Evolutionary conservation across 2,329 filamentous ascomycete species (phyloP).

Genomic region (Cladosporium sp.): DNA sequence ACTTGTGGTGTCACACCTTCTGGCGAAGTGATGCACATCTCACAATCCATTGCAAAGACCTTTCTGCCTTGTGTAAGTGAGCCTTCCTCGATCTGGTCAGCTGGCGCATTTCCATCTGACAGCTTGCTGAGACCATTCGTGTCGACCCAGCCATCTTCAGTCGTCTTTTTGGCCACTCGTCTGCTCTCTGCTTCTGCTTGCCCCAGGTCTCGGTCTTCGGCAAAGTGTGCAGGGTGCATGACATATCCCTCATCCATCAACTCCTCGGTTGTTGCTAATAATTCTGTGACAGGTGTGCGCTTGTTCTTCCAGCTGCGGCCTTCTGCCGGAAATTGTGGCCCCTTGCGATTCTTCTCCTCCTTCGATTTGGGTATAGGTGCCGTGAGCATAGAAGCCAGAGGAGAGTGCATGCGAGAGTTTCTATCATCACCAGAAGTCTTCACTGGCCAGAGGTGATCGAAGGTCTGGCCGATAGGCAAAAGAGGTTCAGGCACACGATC

Average conservation of each 20-base stretch:
- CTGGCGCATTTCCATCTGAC: constrained; percentile 64
- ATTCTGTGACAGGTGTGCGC: constrained; percentile 76
- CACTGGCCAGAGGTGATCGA: constrained; percentile 84
- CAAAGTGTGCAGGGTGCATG: constrained; percentile 73
- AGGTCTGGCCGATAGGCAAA: constrained; percentile 72
- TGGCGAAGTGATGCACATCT: constrained; percentile 85
- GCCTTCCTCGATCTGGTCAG: constrained; percentile 69
- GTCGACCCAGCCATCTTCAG: constrained; percentile 73
- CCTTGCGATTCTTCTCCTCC: constrained; percentile 61
- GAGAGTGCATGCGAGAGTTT: constrained; percentile 77
- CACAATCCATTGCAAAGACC: constrained; percentile 83
- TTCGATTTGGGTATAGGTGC: constrained; percentile 64
- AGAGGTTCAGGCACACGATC: constrained; percentile 40
- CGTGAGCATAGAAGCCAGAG: constrained; percentile 77
- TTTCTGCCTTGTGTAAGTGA: constrained; percentile 78
- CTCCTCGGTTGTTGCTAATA: constrained; percentile 68
- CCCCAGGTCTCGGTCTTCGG: constrained; percentile 52
- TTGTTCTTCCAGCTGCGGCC: constrained; percentile 67
- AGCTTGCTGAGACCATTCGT: constrained; percentile 61
- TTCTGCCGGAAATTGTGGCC: constrained; percentile 58
- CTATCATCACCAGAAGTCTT: constrained; percentile 82
- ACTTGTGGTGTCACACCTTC: constrained; percentile 51
- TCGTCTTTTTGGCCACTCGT: constrained; percentile 44
- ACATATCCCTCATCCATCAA: constrained; percentile 79
- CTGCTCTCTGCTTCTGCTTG: constrained; percentile 51